Evolutionary conservation across 345 rosid genomes (phyloP).

Genomic region (Eucalyptus grandis): DNA sequence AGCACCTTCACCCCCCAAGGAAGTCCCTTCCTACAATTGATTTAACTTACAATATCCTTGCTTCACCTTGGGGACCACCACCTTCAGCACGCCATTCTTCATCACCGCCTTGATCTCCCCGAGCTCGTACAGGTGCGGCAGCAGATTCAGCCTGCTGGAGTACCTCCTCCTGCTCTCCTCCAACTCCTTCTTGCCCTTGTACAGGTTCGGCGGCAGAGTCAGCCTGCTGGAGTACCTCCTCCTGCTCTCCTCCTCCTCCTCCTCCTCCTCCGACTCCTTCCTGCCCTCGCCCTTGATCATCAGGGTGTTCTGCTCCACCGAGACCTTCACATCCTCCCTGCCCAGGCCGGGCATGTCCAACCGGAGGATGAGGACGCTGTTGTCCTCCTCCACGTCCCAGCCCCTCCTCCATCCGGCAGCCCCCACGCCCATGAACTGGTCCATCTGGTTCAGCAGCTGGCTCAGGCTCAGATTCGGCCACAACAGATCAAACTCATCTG

Average conservation of each 20-base stretch:
- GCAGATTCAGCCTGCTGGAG: conserved; percentile 34
- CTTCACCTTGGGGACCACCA: conserved; percentile 66
- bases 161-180: conserved; percentile 20
- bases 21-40: background rate
- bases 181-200: conserved; percentile 14
- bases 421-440: conserved; percentile 31
- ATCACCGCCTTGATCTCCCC: conserved; percentile 72
- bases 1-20: background rate
- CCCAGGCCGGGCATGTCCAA: conserved; percentile 36
- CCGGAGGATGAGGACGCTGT: conserved; percentile 1
- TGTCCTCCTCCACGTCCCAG: conserved; percentile 43
- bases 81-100: conserved; percentile 76
- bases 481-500: conserved; percentile 48
- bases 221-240: conserved; percentile 43
- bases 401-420: conserved; percentile 16
- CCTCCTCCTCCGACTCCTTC: conserved; percentile 14
- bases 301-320: conserved; percentile 41
- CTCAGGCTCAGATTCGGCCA: conserved; percentile 44
- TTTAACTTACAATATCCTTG: background rate
- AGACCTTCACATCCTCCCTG: conserved; percentile 24
- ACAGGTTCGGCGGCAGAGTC: conserved; percentile 16
- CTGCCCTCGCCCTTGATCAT: conserved; percentile 44
- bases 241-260: background rate
- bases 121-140: conserved; percentile 9
- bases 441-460: conserved; percentile 55